These are phyloP conservation scores for Daldinia sp. DNA, from an alignment of 2,329 filamentous ascomycete species.

Conservation along the genomic window DNA sequence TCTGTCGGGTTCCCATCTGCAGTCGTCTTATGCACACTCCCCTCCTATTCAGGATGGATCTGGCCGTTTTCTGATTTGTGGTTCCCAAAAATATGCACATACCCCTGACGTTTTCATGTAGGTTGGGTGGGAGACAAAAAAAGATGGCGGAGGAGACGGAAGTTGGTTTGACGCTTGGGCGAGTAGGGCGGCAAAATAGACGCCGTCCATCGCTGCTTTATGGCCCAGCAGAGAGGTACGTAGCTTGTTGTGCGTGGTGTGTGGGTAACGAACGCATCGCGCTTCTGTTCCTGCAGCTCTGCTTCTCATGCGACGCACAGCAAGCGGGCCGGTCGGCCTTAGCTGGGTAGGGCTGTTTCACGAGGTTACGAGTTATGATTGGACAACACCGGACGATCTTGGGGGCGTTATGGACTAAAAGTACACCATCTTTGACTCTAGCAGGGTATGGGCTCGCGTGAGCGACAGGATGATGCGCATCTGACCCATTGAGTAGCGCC, in stretches of 20 bases:
- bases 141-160: constrained; percentile 44
- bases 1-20: constrained; percentile 38
- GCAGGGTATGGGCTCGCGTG: constrained; percentile 46
- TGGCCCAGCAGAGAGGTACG: constrained; percentile 40
- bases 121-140: constrained; percentile 45
- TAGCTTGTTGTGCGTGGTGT: constrained; percentile 46
- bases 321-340: constrained; percentile 44
- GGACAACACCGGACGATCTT: constrained; percentile 56
- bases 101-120: constrained; percentile 41
- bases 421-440: constrained; percentile 57
- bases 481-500: constrained; percentile 47
- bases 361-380: constrained; percentile 67
- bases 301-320: constrained; percentile 48
- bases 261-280: constrained; percentile 34
- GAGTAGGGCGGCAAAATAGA: constrained; percentile 50
- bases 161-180: constrained; percentile 46
- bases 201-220: constrained; percentile 59
- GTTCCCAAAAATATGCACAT: constrained; percentile 47
- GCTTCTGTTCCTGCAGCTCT: constrained; percentile 52
- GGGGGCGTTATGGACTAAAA: constrained; percentile 55
- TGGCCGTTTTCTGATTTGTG: constrained; percentile 39
- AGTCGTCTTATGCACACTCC: constrained; percentile 50
- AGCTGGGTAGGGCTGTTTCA: constrained; percentile 56
- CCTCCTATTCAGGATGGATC: constrained; percentile 34
- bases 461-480: constrained; percentile 46